Evolutionary conservation across 1,139 yeast genomes (phyloP).

Genomic region (Suhomyces kunorum): DNA sequence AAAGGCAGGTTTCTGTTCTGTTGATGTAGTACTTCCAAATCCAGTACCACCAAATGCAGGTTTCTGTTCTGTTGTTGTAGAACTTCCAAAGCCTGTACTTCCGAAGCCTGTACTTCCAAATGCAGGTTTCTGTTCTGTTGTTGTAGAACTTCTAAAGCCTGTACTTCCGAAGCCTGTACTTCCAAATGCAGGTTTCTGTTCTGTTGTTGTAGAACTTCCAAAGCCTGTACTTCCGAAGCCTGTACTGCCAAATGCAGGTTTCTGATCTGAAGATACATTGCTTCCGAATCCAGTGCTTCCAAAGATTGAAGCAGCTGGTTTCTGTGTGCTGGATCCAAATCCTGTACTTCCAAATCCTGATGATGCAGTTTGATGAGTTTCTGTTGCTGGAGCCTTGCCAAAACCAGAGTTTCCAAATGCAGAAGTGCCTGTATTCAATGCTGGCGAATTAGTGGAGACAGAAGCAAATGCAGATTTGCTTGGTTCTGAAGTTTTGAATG

Average conservation of each 20-base stretch:
- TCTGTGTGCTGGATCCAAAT: too few relatives aligned
- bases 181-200: constrained; percentile 15
- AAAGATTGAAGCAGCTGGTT: too few relatives aligned
- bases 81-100: constrained; percentile 5
- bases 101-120: constrained; percentile 1
- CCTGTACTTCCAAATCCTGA: neutral
- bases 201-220: neutral
- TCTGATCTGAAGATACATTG: too few relatives aligned
- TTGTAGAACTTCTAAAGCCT: constrained; percentile 15
- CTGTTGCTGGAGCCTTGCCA: too few relatives aligned
- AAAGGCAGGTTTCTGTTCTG: too few relatives aligned
- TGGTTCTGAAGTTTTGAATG: constrained; percentile 4
- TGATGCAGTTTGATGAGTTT: neutral
- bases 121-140: neutral
- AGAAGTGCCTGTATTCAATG: neutral
- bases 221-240: constrained; percentile 15
- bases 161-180: constrained; percentile 14
- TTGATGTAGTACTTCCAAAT: constrained; percentile 21
- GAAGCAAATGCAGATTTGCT: too few relatives aligned
- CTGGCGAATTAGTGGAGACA: too few relatives aligned
- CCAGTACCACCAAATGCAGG: constrained; percentile 16
- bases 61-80: too few relatives aligned
- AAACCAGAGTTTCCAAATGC: neutral
- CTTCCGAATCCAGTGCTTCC: constrained; percentile 16
- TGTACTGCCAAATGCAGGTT: constrained; percentile 15